Evolutionary conservation across 768 basidiomycete species (phyloP), one percentile per base, ranked within the genome.

Genomic region (Trichaptum fuscoviolaceum): DNA sequence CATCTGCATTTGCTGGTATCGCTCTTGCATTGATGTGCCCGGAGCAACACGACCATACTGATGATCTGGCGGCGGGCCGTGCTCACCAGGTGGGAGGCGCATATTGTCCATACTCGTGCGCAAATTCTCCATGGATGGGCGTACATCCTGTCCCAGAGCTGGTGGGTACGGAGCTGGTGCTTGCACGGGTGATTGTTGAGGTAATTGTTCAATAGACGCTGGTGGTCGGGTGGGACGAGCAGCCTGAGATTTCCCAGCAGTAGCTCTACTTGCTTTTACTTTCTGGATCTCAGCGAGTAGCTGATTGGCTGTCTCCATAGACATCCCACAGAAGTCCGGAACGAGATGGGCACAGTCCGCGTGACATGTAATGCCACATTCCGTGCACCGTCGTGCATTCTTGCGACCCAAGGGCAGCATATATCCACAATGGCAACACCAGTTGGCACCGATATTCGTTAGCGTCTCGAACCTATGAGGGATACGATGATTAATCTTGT

Each of bases 361-460:
- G 77, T 99, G 97, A 72, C 95, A 98, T 60, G 96, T 98, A 71
- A 99, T 89, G 73, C 91, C 88, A 79, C 97, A 99, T 76, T 99
- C 96, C 0, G 93, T 89, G 76, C 97, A 99, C 77, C 91, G 92
- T 65, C 95, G 88, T 24, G 96, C 91, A 76, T 98, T 96, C 83
- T 99, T 99, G 70, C 96, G 89, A 63, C 96, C 96, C 62, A 99
- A 85, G 65, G 97, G 96, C 26, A 97, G 85, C 86, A 99, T 96
- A 73, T 96, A 97, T 69, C 97, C 97, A 75, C 97, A 99, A 76
- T 99, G 97, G 76, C 97, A 99, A 77, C 97, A 99, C 97, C 97
- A 99, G 73, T 96, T 98, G 20, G 97, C 93, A 58, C 95, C 93
- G 65, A 99, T 90, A 77, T 97, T 99, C 68, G 95, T 98, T 72